phyloP scores from a whole-genome alignment of 2,329 filamentous ascomycete genomes.

The Rhexocercosporidium sp. region DNA sequence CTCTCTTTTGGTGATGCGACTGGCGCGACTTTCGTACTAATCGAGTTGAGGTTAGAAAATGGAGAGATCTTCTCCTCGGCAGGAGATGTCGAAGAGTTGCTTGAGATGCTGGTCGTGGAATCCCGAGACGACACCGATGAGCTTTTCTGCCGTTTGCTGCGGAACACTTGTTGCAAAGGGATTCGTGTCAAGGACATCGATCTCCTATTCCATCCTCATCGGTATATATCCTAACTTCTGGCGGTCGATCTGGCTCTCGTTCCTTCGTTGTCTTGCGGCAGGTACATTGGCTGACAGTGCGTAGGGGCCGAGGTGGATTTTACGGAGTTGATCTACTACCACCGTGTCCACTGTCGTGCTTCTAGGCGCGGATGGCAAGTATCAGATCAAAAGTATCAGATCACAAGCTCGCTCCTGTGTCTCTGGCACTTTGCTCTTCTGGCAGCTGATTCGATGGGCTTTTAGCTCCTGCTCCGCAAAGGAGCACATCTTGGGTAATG shows the following conservation, averaged over 20 bases:
- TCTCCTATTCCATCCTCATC: conserved; percentile 6
- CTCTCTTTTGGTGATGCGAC: not conserved
- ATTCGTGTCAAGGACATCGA: conserved; percentile 19
- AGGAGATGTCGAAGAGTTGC: conserved; percentile 5
- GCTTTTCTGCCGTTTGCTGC: conserved; percentile 12
- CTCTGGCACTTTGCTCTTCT: not conserved
- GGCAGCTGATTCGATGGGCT: not conserved
- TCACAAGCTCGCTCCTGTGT: conserved; percentile 7
- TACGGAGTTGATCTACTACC: conserved; percentile 6
- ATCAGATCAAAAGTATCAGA: conserved; percentile 3
- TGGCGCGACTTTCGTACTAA: not conserved
- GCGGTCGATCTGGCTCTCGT: not conserved
- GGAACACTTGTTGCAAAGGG: conserved; percentile 21
- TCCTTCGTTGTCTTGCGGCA: not conserved
- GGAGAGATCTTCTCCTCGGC: not conserved
- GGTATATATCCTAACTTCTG: not conserved
- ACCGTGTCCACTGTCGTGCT: conserved; percentile 2
- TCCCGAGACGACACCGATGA: conserved; percentile 12
- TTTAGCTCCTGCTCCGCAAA: not conserved
- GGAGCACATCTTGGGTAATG: not conserved
- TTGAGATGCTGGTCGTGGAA: conserved; percentile 5
- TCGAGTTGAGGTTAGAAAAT: not conserved
- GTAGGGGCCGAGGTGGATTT: conserved; percentile 2
- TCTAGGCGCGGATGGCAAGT: not conserved
- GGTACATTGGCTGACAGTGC: conserved; percentile 8